Base-by-base conservation (phyloP, 345 rosid genomes). In the Erodium maritimum region DNA sequence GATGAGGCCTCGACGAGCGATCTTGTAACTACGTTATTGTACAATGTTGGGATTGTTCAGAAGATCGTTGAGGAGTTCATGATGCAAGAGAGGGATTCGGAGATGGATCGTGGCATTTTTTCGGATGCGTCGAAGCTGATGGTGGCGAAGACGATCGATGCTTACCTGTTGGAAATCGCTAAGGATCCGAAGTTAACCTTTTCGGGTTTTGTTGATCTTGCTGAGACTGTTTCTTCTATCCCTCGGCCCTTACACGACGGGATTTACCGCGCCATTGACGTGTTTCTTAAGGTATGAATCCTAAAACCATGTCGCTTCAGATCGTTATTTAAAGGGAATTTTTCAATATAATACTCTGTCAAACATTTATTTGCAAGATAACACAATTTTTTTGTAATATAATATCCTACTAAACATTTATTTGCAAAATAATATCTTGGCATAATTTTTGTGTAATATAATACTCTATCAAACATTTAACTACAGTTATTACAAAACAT, bases 91-190 rank as follows among this genome's bases (percentile, higher is more conserved):
- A 76, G 70, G 46, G 79, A 67, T 67, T 62, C 65, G 22, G 85
- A 75, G 67, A 58, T 75, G 12, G 85, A 82, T 50, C 9, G 37
- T 29, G 88, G 91, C 68, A 82, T 90, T 53, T 64, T 90, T 52
- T 82, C 96, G 0, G 88, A 82, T 67, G 91, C 95, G 61, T 81
- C 91, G 18, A 90, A 86, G 79, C 82, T 86, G 22, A 86, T 86
- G 85, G 95, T 86, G 61, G 96, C 71, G 17, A 86, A 86, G 76
- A 66, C 82, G 20, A 75, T 86, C 14, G 95, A 90, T 67, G 78
- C 80, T 9, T 90, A 86, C 77, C 90, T 90, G 19, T 64, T 85
- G 57, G 97, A 90, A 70, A 75, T 84, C 54, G 83, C 91, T 0
- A 90, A 81, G 71, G 95, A 90, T 73, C 82, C 70, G 46, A 79